Conservation (phyloP, 805 yeast genomes). For the Candida dajiaensis region DNA sequence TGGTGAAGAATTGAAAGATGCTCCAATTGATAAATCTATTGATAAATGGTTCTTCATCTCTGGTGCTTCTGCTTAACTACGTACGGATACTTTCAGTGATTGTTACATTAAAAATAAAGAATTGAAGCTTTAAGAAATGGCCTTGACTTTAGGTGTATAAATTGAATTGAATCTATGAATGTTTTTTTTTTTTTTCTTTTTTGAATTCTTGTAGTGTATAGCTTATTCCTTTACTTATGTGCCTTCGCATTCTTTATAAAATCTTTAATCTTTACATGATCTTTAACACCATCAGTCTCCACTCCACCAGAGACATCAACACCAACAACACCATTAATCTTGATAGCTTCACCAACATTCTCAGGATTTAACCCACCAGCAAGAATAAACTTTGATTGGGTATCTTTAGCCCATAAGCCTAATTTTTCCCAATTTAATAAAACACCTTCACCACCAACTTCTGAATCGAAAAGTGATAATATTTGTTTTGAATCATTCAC, state of each 20-base stretch:
- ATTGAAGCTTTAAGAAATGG: neutral
- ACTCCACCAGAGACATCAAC: conserved; percentile 96
- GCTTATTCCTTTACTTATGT: too few species aligned
- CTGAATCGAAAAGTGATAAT: conserved; percentile 74
- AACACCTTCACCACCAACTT: conserved; percentile 88
- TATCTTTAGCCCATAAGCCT: conserved; percentile 27
- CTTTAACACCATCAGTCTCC: conserved; percentile 74
- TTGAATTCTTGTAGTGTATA: too few species aligned
- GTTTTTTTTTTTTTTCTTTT: too few species aligned
- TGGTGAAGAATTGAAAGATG: conserved; percentile 70
- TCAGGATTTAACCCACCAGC: conserved; percentile 89
- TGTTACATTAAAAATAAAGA: neutral
- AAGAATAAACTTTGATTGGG: conserved; percentile 42
- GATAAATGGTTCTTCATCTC: conserved; percentile 99
- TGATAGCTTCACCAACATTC: conserved; percentile 53
- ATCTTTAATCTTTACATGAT: conserved; percentile 47
- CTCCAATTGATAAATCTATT: conserved; percentile 92
- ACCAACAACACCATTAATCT: conserved; percentile 61
- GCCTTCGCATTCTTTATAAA: conserved; percentile 52
- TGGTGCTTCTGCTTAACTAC: conserved; percentile 51
- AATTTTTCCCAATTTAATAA: conserved; percentile 66
- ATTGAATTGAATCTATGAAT: too few species aligned
- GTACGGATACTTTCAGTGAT: neutral
- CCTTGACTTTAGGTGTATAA: neutral
- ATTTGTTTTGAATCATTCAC: conserved; percentile 33